These are phyloP conservation scores for Lasiosphaeria miniovina DNA, from an alignment of 495 filamentous ascomycete species.

Conservation along the genomic window DNA sequence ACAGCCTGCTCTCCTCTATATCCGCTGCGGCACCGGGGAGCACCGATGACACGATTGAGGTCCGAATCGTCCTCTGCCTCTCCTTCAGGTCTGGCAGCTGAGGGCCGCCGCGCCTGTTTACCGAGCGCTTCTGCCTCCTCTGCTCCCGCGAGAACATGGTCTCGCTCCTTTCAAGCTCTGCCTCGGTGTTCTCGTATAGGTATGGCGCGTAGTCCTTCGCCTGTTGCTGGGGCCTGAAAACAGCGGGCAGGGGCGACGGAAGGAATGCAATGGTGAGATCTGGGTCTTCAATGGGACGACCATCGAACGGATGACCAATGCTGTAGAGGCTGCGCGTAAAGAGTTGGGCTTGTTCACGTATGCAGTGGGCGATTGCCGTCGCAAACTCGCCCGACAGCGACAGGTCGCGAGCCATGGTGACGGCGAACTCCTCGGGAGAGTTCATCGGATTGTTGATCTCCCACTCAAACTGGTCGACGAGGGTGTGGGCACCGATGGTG, in stretches of 20 bases:
- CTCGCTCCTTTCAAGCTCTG: constrained; percentile 86
- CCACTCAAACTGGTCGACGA: constrained; percentile 98
- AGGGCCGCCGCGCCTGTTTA: constrained; percentile 92
- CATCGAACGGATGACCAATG: constrained; percentile 90
- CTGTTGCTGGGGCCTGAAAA: constrained; percentile 85
- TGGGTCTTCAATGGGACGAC: constrained; percentile 84
- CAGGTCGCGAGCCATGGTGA: constrained; percentile 84
- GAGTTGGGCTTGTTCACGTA: constrained; percentile 90
- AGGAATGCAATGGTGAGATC: constrained; percentile 84
- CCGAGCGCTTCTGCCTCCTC: constrained; percentile 87
- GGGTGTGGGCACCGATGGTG: constrained; percentile 90
- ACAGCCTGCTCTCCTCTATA: constrained; percentile 82
- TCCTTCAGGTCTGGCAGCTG: constrained; percentile 94
- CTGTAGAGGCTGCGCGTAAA: constrained; percentile 93
- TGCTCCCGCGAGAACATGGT: constrained; percentile 90
- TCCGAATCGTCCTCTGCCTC: constrained; percentile 84
- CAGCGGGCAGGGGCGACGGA: constrained; percentile 73
- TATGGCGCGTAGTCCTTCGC: constrained; percentile 91
- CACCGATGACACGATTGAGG: constrained; percentile 83
- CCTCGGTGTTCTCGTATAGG: constrained; percentile 88
- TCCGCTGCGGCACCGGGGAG: constrained; percentile 78
- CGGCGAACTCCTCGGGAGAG: constrained; percentile 89
- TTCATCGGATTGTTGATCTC: constrained; percentile 94
- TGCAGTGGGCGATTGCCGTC: constrained; percentile 94
- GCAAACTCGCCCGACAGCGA: constrained; percentile 94